phyloP scores from a whole-genome alignment of 768 basidiomycete species.

The Lactarius trivialis region DNA sequence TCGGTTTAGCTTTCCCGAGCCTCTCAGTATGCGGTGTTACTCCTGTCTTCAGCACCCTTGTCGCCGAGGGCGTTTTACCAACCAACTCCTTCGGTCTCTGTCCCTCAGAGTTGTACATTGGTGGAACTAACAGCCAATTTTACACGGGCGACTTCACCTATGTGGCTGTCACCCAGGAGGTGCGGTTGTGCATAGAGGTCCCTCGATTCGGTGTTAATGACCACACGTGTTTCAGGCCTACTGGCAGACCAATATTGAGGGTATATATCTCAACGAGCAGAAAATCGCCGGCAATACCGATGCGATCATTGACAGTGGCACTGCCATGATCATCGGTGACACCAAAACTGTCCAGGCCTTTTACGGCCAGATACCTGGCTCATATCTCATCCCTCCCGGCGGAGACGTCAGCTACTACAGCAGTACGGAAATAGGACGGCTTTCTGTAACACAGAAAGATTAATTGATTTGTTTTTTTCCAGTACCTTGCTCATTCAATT shows the following conservation, averaged over 20 bases:
- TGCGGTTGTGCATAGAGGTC: neutral
- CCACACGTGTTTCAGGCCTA: slow-evolving; percentile 13
- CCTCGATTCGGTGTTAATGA: neutral
- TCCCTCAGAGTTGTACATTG: slow-evolving; percentile 25
- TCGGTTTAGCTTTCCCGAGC: slow-evolving; percentile 35
- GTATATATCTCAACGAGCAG: neutral
- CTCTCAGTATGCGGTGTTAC: slow-evolving; percentile 24
- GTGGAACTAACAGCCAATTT: slow-evolving; percentile 1
- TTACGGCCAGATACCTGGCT: slow-evolving; percentile 15
- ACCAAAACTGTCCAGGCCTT: neutral
- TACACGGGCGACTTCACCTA: slow-evolving; percentile 8
- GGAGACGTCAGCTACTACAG: neutral
- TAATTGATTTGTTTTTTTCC: slow-evolving; percentile 8
- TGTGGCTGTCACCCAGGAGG: neutral
- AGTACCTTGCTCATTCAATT: slow-evolving; percentile 22
- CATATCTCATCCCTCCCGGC: neutral
- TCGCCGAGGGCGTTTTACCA: slow-evolving; percentile 30
- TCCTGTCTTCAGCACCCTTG: slow-evolving; percentile 23
- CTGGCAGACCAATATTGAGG: slow-evolving; percentile 22
- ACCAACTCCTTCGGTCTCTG: slow-evolving; percentile 44
- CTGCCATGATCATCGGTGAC: slow-evolving; percentile 22
- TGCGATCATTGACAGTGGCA: slow-evolving; percentile 24
- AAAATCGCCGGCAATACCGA: neutral
- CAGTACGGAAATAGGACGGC: neutral
- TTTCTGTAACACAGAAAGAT: neutral